phyloP scores from a whole-genome alignment of 306 rosid species.

The Canavalia ensiformis region DNA sequence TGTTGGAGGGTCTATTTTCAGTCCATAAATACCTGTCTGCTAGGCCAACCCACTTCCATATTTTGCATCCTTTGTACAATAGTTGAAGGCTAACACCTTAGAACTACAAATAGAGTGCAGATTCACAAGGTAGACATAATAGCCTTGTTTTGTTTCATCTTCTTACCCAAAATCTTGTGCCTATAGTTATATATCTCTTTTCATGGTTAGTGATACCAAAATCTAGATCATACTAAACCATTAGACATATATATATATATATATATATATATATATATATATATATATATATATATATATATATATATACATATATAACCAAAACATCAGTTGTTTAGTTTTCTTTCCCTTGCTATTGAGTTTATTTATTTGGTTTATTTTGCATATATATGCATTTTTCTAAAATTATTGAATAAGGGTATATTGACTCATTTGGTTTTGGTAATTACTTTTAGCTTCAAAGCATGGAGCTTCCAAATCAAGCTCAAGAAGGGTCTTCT shows the following conservation, averaged over 20 bases:
- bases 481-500: conserved; percentile 69
- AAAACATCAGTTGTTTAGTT: not conserved
- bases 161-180: conserved; percentile 14
- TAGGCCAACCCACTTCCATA: conserved; percentile 59
- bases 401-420: not conserved
- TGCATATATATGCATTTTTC: not conserved
- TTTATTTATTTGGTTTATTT: not conserved
- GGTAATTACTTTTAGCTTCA: conserved; percentile 40
- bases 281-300: no score
- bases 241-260: not conserved
- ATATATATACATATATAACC: not conserved
- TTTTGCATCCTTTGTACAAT: conserved; percentile 51
- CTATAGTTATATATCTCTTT: conserved; percentile 5
- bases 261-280: no score
- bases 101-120: conserved; percentile 45
- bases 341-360: not conserved
- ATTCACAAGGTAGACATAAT: conserved; percentile 16
- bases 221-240: conserved; percentile 33
- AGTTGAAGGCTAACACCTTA: conserved; percentile 43
- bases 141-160: conserved; percentile 31
- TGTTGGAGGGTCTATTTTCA: conserved; percentile 72
- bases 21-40: conserved; percentile 65
- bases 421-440: not conserved
- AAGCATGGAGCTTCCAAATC: conserved; percentile 70
- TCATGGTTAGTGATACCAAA: conserved; percentile 47